Evolutionary conservation across 768 basidiomycete species (phyloP).

Genomic region (Leccinellum albellum): DNA sequence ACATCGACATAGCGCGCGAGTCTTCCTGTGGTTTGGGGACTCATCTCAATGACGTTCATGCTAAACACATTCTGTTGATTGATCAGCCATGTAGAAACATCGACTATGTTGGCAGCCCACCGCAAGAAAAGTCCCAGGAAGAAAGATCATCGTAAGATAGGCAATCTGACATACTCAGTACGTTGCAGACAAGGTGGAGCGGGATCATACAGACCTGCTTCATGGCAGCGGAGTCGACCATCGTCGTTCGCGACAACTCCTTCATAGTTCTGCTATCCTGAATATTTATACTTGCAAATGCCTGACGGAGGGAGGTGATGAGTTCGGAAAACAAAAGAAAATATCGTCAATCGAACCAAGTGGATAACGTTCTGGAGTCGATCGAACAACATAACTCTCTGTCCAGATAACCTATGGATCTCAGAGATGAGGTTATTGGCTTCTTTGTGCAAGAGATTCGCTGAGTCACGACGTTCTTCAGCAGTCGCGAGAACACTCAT

Average conservation of each 20-base stretch:
- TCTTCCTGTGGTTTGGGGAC: slow-evolving; percentile 19
- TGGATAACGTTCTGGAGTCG: slow-evolving; percentile 34
- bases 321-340: background rate
- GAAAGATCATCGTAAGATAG: slow-evolving; percentile 59
- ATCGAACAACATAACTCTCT: slow-evolving; percentile 30
- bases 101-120: slow-evolving; percentile 11
- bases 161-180: slow-evolving; percentile 31
- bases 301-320: slow-evolving; percentile 32
- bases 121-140: slow-evolving; percentile 47
- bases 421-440: slow-evolving; percentile 46
- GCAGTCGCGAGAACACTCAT: slow-evolving; percentile 29
- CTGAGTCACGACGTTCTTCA: slow-evolving; percentile 21
- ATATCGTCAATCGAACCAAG: slow-evolving; percentile 17
- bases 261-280: slow-evolving; percentile 50
- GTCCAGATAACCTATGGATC: slow-evolving; percentile 43
- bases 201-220: slow-evolving; percentile 25
- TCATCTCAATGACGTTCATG: slow-evolving; percentile 32
- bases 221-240: slow-evolving; percentile 40
- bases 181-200: background rate
- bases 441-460: slow-evolving; percentile 42
- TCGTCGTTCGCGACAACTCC: slow-evolving; percentile 42
- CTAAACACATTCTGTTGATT: slow-evolving; percentile 29
- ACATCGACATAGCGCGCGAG: slow-evolving; percentile 38
- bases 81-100: slow-evolving; percentile 4
- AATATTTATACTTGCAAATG: slow-evolving; percentile 57